A percentile compares a stretch with the other conserved stretches of the same genome.
phyloP scores from a whole-genome alignment of 164 flowering plant genomes.

The Paratinospora sagittata region DNA sequence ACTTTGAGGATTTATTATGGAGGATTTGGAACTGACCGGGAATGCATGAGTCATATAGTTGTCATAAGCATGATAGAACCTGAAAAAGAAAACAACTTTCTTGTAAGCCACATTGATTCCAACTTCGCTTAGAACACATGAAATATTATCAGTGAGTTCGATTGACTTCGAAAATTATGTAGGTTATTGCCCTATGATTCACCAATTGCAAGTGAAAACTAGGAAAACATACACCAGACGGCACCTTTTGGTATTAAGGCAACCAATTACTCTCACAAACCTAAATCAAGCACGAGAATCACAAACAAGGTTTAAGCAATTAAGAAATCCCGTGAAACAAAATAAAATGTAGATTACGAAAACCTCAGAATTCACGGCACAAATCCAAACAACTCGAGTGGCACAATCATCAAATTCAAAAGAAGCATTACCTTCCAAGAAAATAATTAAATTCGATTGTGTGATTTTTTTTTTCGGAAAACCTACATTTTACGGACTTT shows the following conservation, averaged over 20 bases:
- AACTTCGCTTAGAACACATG: not conserved
- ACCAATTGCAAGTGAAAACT: not conserved
- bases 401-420: too few species aligned
- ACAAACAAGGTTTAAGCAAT: not conserved
- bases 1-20: not conserved
- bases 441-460: too few species aligned
- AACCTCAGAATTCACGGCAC: not conserved
- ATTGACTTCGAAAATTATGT: not conserved
- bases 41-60: conserved; percentile 90
- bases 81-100: conserved; percentile 31
- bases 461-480: too few species aligned
- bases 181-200: not conserved
- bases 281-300: not conserved
- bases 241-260: not conserved
- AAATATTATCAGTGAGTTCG: not conserved
- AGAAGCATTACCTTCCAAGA: too few species aligned
- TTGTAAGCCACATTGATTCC: not conserved
- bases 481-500: conserved; percentile 77
- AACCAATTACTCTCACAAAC: too few species aligned
- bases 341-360: not conserved
- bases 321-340: not conserved
- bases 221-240: not conserved
- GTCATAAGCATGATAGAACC: conserved; percentile 99
- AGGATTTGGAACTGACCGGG: conserved; percentile 57
- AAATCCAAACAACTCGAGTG: not conserved